Evolutionary conservation across 345 rosid species (phyloP), one percentile per base, ranked within the genome.

Genomic region (Arabidopsis suecica): DNA sequence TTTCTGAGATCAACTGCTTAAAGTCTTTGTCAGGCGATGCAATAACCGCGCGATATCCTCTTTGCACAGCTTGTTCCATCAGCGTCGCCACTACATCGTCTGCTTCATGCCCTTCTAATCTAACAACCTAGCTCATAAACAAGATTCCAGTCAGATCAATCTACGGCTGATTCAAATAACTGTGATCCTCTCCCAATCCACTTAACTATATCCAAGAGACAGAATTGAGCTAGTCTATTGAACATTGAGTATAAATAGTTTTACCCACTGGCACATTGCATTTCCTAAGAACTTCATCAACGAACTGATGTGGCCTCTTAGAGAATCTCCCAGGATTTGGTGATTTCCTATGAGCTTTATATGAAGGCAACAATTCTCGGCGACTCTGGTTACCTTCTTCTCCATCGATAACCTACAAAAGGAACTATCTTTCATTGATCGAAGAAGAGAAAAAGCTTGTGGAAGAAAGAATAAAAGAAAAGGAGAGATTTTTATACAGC

Each of bases 11-110:
- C 81, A 94, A 78, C 83, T 94, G 98, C 88, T 91, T 94, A 70
- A 94, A 94, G 82, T 91, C 97, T 85, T 94, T 94, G 76, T 94
- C 98, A 3, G 96, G 98, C 53, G 98, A 94, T 71, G 97, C 97
- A 82, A 91, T 77, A 71, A 90, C 96, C 14, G 81, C 95, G 0
- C 73, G 77, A 65, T 85, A 79, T 51, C 96, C 91, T 82, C 79
- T 85, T 76, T 78, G 80, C 51, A 89, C 72, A 62, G 83, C 98
- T 82, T 91, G 97, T 63, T 69, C 86, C 23, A 77, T 82, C 9
- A 94, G 84, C 9, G 97, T 91, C 33, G 96, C 98, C 47, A 94
- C 87, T 20, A 94, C 95, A 78, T 94, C 96, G 75, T 91, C 97
- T 56, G 98, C 98, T 82, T 91, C 97, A 44, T 88, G 83, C 67